Conservation (phyloP, 306 rosid species). For the Sophora flavescens region DNA sequence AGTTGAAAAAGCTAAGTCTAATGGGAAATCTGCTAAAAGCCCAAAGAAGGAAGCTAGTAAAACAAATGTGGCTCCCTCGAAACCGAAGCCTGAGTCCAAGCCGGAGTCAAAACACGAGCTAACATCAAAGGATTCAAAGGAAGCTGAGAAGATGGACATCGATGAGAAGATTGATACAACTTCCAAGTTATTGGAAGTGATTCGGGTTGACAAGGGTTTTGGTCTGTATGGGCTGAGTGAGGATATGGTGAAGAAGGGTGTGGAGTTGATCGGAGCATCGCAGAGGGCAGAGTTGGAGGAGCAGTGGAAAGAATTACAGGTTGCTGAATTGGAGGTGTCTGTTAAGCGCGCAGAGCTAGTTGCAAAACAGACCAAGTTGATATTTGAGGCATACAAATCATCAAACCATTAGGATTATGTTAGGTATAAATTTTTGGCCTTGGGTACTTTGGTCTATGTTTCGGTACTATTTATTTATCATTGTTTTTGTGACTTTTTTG, state of each 20-base stretch:
- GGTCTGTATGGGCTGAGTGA: conserved; percentile 42
- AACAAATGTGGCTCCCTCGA: conserved; percentile 37
- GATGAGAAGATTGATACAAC: conserved; percentile 19
- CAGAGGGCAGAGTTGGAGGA: conserved; percentile 60
- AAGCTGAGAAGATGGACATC: conserved; percentile 27
- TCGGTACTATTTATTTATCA: background rate
- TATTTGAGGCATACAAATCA: conserved; percentile 55
- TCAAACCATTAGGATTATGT: conserved; percentile 38
- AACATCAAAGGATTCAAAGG: conserved; percentile 18
- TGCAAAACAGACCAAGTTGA: conserved; percentile 49
- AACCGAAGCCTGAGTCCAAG: conserved; percentile 30
- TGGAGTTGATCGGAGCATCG: conserved; percentile 48
- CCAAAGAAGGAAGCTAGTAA: conserved; percentile 51
- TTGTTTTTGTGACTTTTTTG: background rate
- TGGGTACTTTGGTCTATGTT: background rate
- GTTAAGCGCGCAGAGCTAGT: conserved; percentile 46
- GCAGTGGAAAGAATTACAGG: conserved; percentile 58
- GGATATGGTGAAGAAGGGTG: conserved; percentile 49
- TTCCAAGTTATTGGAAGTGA: too few species aligned
- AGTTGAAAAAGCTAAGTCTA: conserved; percentile 41
- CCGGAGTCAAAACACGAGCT: conserved; percentile 17
- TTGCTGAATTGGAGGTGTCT: conserved; percentile 62
- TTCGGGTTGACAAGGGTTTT: background rate
- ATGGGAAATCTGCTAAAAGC: conserved; percentile 44
- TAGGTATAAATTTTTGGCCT: background rate